These are phyloP conservation scores for Metschnikowia colocasiae DNA, from an alignment of 805 yeast genomes.

Conservation along the genomic window DNA sequence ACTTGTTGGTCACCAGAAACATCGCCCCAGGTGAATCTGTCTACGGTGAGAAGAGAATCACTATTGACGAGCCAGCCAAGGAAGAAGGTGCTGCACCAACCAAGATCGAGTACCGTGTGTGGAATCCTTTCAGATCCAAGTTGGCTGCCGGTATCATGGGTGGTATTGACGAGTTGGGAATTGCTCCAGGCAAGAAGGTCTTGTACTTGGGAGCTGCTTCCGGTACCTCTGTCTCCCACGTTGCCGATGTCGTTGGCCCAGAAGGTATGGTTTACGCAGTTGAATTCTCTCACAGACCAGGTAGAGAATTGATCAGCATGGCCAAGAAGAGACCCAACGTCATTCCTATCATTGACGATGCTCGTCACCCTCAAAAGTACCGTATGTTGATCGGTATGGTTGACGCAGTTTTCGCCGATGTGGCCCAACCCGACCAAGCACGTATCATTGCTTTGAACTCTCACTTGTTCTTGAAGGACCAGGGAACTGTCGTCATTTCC, in stretches of 20 bases:
- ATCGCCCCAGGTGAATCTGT: constrained; percentile 98
- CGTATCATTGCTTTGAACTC: constrained; percentile 98
- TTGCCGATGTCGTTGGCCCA: constrained; percentile 97
- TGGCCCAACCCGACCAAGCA: constrained; percentile 99
- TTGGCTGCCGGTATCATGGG: constrained; percentile 99
- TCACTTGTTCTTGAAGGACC: constrained; percentile 95
- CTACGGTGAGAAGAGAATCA: constrained; percentile 95
- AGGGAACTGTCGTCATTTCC: constrained; percentile 97
- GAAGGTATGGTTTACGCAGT: constrained; percentile 99
- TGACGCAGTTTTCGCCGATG: constrained; percentile 98
- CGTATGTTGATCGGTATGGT: constrained; percentile 99
- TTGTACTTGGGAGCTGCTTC: constrained; percentile 98
- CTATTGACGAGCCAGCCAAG: constrained; percentile 87
- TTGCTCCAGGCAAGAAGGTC: constrained; percentile 97
- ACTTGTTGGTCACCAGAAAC: constrained; percentile 94
- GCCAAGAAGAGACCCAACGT: constrained; percentile 99
- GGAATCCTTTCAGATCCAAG: constrained; percentile 99
- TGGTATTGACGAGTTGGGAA: constrained; percentile 96
- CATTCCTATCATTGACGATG: constrained; percentile 98
- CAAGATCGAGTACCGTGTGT: constrained; percentile 97
- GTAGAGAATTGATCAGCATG: constrained; percentile 98
- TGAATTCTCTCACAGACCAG: constrained; percentile 99
- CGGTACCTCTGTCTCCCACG: constrained; percentile 98
- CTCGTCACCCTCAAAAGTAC: constrained; percentile 99
- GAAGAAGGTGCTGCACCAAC: constrained; percentile 88